Evolutionary conservation across 2,329 filamentous ascomycete genomes (phyloP), one percentile per base, ranked within the genome.

Genomic region (Delphinella strobiligena): DNA sequence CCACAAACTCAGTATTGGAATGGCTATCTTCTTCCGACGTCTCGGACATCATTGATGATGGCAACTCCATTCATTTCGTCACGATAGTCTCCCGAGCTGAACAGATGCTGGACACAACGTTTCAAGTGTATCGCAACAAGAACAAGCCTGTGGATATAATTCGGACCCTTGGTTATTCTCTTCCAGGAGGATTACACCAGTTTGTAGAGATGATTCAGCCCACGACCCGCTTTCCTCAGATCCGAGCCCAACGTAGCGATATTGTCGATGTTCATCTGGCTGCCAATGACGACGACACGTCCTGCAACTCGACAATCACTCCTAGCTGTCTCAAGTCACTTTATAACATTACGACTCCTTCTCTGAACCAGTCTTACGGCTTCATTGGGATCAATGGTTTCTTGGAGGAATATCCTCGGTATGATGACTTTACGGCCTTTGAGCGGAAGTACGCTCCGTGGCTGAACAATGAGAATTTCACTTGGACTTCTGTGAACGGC

Each of bases 11-110:
- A 2, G 66, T 81, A 14, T 46, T 72, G 2, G 51, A 56, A 5
- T 82, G 78, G 78, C 62, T 82, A 12, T 49, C 58, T 19, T 51
- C 61, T 17, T 65, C 71, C 38, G 69, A 67, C 29, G 60, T 81
- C 19, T 57, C 4, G 56, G 61, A 2, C 63, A 77, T 12, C 59
- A 71, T 35, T n/a, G 61, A 72, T 10, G 59, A 69, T 44, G 66
- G 69, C 43, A 69, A 79, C 54, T 81, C 76, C 76, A 63, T 82
- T 49, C 72, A 68, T 45, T 75, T 81, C 50, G 59, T 61, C 34
- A 66, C 68, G 3, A 65, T 65, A 2, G 67, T 74, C 3, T 54
- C 56, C 33, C 62, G 66, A 34, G 75, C 75, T 3, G 68, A 76
- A 42, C 52, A 56, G 10, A 63, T 82, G 52, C 59, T 81, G 47